Base-by-base conservation (phyloP, 306 rosid genomes). In the Vigna unguiculata region DNA sequence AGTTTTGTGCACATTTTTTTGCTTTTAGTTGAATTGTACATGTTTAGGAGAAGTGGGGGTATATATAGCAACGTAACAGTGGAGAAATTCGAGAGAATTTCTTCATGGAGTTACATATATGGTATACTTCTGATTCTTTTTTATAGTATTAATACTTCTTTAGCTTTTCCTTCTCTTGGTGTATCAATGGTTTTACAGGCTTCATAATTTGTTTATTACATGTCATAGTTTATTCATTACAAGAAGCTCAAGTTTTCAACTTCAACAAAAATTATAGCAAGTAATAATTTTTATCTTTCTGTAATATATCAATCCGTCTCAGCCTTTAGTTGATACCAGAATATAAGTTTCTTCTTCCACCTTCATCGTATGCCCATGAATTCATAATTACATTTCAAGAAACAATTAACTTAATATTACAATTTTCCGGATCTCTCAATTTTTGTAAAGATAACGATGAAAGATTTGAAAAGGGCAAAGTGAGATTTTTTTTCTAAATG, bases 31-130 rank as follows among this genome's bases (percentile, higher is more conserved):
- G 52, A 53, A 45, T 79, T 57, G 67, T 54, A 32, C 22, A 47
- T 19, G 69, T 40, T 79, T 47, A 34, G 61, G 52, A 79, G 83
- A 82, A 41, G 80, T 36, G 9, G 80, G 84, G 88, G 87, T 76
- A 88, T 83, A 88, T 76, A 88, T 83, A 88, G 77, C 72, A 75
- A 66, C 84, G 83, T 78, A 68, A 79, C 51, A 70, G 85, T 82
- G 92, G 85, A 82, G 84, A 78, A 60, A 32, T 58, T 74, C 66
- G 65, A 53, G 76, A 55, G 19, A 55, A 80, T 76, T 82, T 84
- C 78, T 77, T 84, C 88, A 55, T 80, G 69, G 69, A 41, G 28
- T 61, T 74, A 78, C 36, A 32, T 32, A 32, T 5, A 32, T 32
- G 36, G 45, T 43, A 78, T 81, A 83, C 88, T 84, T 86, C 87